Evolutionary conservation across 768 basidiomycete species (phyloP), one percentile per base, ranked within the genome.

Genomic region (Leccinum pellstonianum): DNA sequence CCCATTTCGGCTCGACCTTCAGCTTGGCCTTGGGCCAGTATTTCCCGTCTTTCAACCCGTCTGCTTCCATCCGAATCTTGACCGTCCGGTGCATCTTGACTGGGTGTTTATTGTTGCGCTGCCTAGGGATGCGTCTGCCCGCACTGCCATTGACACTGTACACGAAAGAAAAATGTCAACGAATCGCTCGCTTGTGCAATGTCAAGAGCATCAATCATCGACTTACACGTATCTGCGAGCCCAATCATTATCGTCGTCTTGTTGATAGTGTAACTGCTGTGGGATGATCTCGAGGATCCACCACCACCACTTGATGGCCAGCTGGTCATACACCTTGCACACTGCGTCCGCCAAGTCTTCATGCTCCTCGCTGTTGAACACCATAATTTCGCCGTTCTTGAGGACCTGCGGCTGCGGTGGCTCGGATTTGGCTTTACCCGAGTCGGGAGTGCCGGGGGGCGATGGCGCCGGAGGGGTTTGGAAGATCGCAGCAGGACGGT

Each of bases 201-300:
- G 52, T 6, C 15, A 17, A 11, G 4, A 3, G 35, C 37, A 3
- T 10, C 14, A 10, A 53, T 29, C 29, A 3, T 10, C 14, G 14
- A 53, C 72, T 49, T 57, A 73, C 73, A 61, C 64, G n/a, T 64
- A 23, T 2, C 58, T 15, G 1, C 51, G 5, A 1, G 38, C 5
- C 69, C 71, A 73, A 0, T 4, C 7, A 25, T 64, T 9, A 25
- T 64, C 46, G 23, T 70, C 53, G 46, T 72, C 67, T 19, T 62
- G 57, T 49, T 75, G 74, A 59, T 62, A 73, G 35, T 58, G 70
- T 56, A 65, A 19, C 52, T 48, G 62, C 60, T 70, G 74, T 1
- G 83, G 86, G 14, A 85, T 47, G 27, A 77, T 55, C 70, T 91
- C 89, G 31, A 91, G 72, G 21, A 85, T 62, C 89, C 90, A 91